phyloP scores from a whole-genome alignment of 257 asterid genomes.

The Datura wrightii region DNA sequence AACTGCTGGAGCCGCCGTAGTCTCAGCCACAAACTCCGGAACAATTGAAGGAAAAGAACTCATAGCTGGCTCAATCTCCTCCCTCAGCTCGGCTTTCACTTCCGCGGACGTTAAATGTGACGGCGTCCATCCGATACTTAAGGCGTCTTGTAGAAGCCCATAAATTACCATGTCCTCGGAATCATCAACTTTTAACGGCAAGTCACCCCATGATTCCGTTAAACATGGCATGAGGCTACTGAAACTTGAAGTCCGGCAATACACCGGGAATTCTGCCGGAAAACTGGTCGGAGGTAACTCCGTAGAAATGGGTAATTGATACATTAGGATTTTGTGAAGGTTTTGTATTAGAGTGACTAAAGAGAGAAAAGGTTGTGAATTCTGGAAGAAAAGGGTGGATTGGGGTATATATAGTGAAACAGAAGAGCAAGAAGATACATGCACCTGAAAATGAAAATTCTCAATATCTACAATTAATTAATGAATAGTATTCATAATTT shows the following conservation, averaged over 20 bases:
- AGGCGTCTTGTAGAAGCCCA: conserved; percentile 75
- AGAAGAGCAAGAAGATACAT: conserved; percentile 43
- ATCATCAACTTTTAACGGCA: conserved; percentile 86
- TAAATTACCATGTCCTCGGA: conserved; percentile 88
- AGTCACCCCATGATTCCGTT: conserved; percentile 82
- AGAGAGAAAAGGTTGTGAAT: conserved; percentile 34
- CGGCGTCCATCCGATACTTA: conserved; percentile 83
- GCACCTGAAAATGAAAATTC: conserved; percentile 36
- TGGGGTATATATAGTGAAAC: conserved; percentile 45
- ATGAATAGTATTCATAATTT: not conserved
- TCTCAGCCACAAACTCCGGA: conserved; percentile 31
- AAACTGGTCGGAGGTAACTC: conserved; percentile 43
- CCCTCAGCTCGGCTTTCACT: conserved; percentile 63
- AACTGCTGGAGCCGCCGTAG: conserved; percentile 23
- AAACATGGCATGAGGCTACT: conserved; percentile 64
- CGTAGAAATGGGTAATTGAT: conserved; percentile 38
- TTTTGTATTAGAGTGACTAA: not conserved
- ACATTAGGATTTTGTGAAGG: conserved; percentile 36
- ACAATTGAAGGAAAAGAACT: not conserved
- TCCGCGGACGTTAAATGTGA: conserved; percentile 42
- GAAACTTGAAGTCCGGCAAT: conserved; percentile 69
- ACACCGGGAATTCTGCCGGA: conserved; percentile 40
- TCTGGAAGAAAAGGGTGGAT: not conserved
- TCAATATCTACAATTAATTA: not conserved
- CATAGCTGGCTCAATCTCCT: conserved; percentile 45